phyloP scores from a whole-genome alignment of 805 yeast genomes.

The Kuraishia cidri region DNA sequence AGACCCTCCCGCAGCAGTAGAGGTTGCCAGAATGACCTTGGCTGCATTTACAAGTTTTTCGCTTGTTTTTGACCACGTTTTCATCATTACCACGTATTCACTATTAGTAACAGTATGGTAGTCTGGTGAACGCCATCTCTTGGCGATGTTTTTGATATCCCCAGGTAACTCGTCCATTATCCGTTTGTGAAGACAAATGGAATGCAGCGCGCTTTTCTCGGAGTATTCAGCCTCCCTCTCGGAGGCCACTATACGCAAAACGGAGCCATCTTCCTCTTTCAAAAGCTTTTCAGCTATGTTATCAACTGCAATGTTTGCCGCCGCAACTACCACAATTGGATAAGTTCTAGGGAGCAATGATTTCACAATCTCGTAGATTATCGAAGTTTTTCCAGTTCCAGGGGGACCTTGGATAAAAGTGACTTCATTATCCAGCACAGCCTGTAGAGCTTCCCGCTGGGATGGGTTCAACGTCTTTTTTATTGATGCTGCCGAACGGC shows the following conservation, averaged over 20 bases:
- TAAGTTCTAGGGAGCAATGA: conserved; percentile 47
- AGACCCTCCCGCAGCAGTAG: conserved; percentile 65
- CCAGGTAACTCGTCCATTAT: conserved; percentile 12
- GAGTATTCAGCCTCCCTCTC: conserved; percentile 50
- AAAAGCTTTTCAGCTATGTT: conserved; percentile 62
- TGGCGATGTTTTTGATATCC: background rate
- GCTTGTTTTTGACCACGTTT: conserved; percentile 32
- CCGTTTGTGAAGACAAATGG: conserved; percentile 51
- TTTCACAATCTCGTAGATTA: conserved; percentile 63
- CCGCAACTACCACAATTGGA: conserved; percentile 68
- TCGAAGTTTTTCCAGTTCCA: conserved; percentile 89
- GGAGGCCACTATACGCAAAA: conserved; percentile 42
- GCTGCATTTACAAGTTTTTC: conserved; percentile 52
- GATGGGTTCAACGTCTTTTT: conserved; percentile 46
- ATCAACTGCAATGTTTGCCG: conserved; percentile 69
- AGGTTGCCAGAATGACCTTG: conserved; percentile 63
- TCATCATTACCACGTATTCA: conserved; percentile 40
- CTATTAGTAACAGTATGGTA: conserved; percentile 19
- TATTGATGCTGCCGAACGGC: conserved; percentile 40
- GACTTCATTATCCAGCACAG: conserved; percentile 38
- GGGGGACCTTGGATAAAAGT: conserved; percentile 86
- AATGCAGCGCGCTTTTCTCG: conserved; percentile 37
- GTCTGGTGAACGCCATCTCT: background rate
- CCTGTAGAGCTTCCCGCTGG: conserved; percentile 45
- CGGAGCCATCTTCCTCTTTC: conserved; percentile 21